Evolutionary conservation across 2,329 filamentous ascomycete species (phyloP).

Genomic region (Ascochyta lentis): DNA sequence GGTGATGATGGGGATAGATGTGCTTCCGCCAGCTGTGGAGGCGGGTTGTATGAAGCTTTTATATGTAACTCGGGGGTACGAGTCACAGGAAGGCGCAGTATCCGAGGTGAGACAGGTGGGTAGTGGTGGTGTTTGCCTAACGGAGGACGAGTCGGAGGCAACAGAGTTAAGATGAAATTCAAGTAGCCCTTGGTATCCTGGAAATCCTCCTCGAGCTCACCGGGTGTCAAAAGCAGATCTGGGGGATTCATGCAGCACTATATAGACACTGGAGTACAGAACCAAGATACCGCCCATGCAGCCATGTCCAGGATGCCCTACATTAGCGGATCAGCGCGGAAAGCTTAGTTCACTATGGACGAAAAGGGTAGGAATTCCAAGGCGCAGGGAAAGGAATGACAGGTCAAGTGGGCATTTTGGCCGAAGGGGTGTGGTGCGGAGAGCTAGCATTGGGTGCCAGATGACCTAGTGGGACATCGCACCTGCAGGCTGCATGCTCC

Average conservation of each 20-base stretch:
- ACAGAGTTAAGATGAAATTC: constrained; percentile 11
- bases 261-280: constrained; percentile 16
- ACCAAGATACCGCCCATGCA: constrained; percentile 31
- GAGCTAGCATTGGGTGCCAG: constrained; percentile 21
- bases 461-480: constrained; percentile 33
- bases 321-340: constrained; percentile 45
- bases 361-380: constrained; percentile 38
- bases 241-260: constrained; percentile 14
- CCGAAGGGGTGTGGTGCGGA: constrained; percentile 37
- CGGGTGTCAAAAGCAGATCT: constrained; percentile 12
- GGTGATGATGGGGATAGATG: constrained; percentile 27
- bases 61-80: constrained; percentile 41
- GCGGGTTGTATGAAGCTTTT: constrained; percentile 28
- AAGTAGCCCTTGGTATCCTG: constrained; percentile 18
- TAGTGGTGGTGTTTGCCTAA: constrained; percentile 39
- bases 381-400: constrained; percentile 36
- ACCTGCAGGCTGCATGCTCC: constrained; percentile 33
- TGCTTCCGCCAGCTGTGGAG: constrained; percentile 25
- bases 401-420: constrained; percentile 38
- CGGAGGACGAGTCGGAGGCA: constrained; percentile 21
- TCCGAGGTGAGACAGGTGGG: constrained; percentile 37
- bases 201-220: constrained; percentile 33
- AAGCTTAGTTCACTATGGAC: constrained; percentile 46
- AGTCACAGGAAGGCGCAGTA: constrained; percentile 43
- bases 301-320: constrained; percentile 37